Base-by-base conservation (phyloP, 345 rosid genomes). In the Melaleuca alternifolia region DNA sequence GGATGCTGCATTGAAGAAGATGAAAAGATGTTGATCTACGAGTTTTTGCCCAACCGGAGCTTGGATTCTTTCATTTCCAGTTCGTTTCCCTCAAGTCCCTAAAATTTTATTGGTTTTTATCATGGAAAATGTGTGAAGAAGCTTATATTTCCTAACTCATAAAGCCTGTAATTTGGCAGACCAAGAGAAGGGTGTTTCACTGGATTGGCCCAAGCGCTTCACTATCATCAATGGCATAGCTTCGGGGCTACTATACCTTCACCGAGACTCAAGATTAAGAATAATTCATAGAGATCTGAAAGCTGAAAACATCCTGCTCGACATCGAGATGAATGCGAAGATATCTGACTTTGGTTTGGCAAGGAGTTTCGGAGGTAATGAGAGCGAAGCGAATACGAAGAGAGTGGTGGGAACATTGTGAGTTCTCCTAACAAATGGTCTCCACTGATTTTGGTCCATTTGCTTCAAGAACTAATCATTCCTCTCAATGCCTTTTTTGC, bases 251-350 rank as follows among this genome's bases (percentile, higher is more conserved):
- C 86, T 84, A 23, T 87, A 87, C 54, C 88, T 87, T 37, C 88
- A 87, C 8, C 88, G 89, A 83, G 92, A 91, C 86, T 91, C 91
- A 48, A 87, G 71, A 57, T 84, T 85, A 90, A 84, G 46, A 75
- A 85, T 85, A 6, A 71, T 85, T 23, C 87, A 85, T 41, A 75
- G 87, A 71, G 87, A 85, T 75, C 59, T 85, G 11, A 85, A 85
- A 51, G 10, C 57, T 50, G 82, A 71, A 62, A 62, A 85, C 59
- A 85, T 85, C 61, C 20, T 85, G 15, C 59, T 85, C 7, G 83
- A 85, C 52, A 33, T n/a, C 0, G 87, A 85, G 21, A 62, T 62
- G 77, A 62, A 30, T 15, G 23, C 44, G 30, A 62, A 62, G 77
- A 62, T 62, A 62, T 62, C 77, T 0, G 77, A 62, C 77, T 62